phyloP scores from a whole-genome alignment of 108 stramenopile species.

The Fragilariopsis cylindrus region DNA sequence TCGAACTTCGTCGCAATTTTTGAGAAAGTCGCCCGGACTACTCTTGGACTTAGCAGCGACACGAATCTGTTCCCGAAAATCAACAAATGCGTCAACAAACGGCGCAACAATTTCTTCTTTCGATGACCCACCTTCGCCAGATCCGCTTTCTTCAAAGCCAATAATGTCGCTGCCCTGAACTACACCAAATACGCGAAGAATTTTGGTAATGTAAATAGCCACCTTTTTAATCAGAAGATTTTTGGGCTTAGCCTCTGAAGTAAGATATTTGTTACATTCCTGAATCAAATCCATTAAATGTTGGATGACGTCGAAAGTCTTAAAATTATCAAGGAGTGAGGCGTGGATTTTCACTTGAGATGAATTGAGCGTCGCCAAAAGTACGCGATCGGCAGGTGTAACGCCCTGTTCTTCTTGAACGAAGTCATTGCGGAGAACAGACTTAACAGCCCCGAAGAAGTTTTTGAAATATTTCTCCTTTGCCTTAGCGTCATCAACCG shows the following conservation, averaged over 20 bases:
- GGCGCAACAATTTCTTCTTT: slow-evolving; percentile 62
- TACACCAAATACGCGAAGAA: slow-evolving; percentile 89
- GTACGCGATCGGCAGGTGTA: slow-evolving; percentile 50
- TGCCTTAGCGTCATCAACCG: slow-evolving; percentile 91
- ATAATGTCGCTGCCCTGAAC: slow-evolving; percentile 73
- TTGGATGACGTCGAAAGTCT: slow-evolving; percentile 84
- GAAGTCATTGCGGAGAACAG: slow-evolving; percentile 68
- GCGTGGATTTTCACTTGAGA: slow-evolving; percentile 66
- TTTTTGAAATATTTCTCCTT: slow-evolving; percentile 87
- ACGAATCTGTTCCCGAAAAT: slow-evolving; percentile 85
- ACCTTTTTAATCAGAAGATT: slow-evolving; percentile 74
- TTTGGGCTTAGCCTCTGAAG: slow-evolving; percentile 40
- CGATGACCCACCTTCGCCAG: slow-evolving; percentile 32
- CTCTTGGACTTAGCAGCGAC: slow-evolving; percentile 50
- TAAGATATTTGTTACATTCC: slow-evolving; percentile 83
- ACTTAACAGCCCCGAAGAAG: slow-evolving; percentile 94
- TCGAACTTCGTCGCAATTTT: slow-evolving; percentile 87
- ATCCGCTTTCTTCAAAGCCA: slow-evolving; percentile 68
- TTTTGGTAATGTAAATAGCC: slow-evolving; percentile 87
- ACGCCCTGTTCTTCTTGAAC: slow-evolving; percentile 65
- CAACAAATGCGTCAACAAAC: slow-evolving; percentile 81
- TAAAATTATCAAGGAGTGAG: slow-evolving; percentile 92
- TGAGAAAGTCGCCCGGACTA: slow-evolving; percentile 53
- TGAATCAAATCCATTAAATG: slow-evolving; percentile 77
- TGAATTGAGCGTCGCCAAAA: slow-evolving; percentile 50